A percentile compares a stretch with the other conserved stretches of the same genome.
Evolutionary conservation across 2,329 filamentous ascomycete species (phyloP).

Genomic region (Talaromyces sp.): DNA sequence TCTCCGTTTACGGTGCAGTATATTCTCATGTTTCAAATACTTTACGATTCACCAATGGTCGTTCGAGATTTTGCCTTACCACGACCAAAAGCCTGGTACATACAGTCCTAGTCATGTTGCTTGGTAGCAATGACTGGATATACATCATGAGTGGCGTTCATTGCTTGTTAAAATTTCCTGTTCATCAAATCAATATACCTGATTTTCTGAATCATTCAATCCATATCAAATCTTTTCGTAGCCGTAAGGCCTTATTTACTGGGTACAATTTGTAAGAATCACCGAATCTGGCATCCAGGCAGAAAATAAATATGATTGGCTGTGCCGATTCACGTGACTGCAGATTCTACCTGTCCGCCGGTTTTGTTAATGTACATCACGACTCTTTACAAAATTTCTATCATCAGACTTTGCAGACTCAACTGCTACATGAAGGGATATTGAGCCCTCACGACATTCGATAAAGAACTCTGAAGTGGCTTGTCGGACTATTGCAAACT

Average conservation of each 20-base stretch:
- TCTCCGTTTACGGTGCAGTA: neutral
- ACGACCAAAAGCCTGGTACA: neutral
- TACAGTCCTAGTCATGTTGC: neutral
- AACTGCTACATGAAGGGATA: neutral
- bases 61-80: neutral
- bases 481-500: slow-evolving; percentile 3
- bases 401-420: neutral
- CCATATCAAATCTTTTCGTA: neutral
- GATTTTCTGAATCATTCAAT: neutral
- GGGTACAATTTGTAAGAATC: no score
- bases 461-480: neutral
- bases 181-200: neutral
- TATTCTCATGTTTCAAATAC: neutral
- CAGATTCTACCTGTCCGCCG: slow-evolving; percentile 6
- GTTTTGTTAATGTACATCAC: neutral
- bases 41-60: neutral
- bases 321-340: neutral
- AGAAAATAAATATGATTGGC: neutral
- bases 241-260: neutral
- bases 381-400: neutral
- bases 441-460: neutral
- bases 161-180: neutral
- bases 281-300: no score
- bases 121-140: neutral
- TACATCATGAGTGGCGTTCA: neutral